These are phyloP conservation scores for Vanrija pseudolonga DNA, from an alignment of 1,284 basidiomycete species.

Conservation along the genomic window DNA sequence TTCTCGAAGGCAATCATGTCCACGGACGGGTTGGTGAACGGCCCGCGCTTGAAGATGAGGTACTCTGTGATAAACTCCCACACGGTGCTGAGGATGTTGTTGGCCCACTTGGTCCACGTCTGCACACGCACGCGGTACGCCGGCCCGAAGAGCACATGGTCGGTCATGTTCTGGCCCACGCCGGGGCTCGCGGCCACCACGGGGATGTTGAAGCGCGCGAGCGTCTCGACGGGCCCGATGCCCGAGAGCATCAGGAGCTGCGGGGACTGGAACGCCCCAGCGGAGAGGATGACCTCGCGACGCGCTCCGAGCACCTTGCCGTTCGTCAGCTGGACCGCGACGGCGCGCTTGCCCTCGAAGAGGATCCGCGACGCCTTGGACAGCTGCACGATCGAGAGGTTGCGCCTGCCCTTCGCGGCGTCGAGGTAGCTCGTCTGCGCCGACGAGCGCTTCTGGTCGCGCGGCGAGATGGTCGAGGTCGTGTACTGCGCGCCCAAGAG, in stretches of 20 bases:
- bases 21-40: not conserved
- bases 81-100: not conserved
- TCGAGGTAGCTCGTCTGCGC: not conserved
- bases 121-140: constrained; percentile 3
- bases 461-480: not conserved
- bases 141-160: constrained; percentile 13
- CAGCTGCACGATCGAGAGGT: not conserved
- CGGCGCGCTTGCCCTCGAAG: constrained; percentile 2
- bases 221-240: constrained; percentile 1
- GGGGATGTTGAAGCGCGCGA: constrained; percentile 6
- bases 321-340: not conserved
- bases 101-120: not conserved
- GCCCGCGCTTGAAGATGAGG: not conserved
- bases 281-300: constrained; percentile 7
- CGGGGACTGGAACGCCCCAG: constrained; percentile 7
- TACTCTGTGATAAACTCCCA: not conserved
- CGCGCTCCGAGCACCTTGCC: not conserved
- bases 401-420: not conserved
- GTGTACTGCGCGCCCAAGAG: not conserved
- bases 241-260: constrained; percentile 7
- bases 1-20: constrained; percentile 1
- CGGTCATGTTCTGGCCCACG: constrained; percentile 47
- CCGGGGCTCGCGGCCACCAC: constrained; percentile 11
- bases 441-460: not conserved
- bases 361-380: not conserved